Percentiles rank a stretch among this genome's conserved stretches.
These are phyloP conservation scores for Endocalyx cinctus DNA, from an alignment of 2,329 filamentous ascomycete species.

Conservation along the genomic window DNA sequence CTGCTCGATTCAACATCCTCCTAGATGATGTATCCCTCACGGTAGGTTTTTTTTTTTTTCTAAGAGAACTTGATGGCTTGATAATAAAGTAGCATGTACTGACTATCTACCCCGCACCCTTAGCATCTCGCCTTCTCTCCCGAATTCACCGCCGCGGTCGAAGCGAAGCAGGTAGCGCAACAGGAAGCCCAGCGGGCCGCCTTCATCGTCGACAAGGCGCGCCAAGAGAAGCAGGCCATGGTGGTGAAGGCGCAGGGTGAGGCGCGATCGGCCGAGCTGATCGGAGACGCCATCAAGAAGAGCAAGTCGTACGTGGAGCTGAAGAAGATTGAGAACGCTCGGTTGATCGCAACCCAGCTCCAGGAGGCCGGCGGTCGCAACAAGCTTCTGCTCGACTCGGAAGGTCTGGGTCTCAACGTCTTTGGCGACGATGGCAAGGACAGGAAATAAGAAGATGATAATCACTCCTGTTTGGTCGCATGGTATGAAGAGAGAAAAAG, in stretches of 20 bases:
- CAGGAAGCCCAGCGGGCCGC: slow-evolving; percentile 97
- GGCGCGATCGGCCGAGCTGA: slow-evolving; percentile 93
- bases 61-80: too few species aligned
- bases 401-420: slow-evolving; percentile 89
- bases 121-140: slow-evolving; percentile 70
- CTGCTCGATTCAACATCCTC: slow-evolving; percentile 94
- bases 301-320: slow-evolving; percentile 93
- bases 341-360: slow-evolving; percentile 79
- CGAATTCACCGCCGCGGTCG: slow-evolving; percentile 68
- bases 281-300: slow-evolving; percentile 99
- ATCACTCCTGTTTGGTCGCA: too few species aligned
- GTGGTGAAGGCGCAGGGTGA: slow-evolving; percentile 99
- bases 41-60: slow-evolving; percentile 61
- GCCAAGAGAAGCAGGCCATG: slow-evolving; percentile 99
- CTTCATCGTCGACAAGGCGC: slow-evolving; percentile 97
- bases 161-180: slow-evolving; percentile 70
- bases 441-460: slow-evolving; percentile 47
- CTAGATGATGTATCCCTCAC: slow-evolving; percentile 96
- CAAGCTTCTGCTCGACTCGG: slow-evolving; percentile 87
- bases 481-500: too few species aligned
- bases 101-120: slow-evolving; percentile 17
- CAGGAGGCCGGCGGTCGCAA: slow-evolving; percentile 85
- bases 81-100: neutral
- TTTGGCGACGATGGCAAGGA: slow-evolving; percentile 44
- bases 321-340: slow-evolving; percentile 96